These are phyloP conservation scores for Seiridium cupressi DNA, from an alignment of 2,329 filamentous ascomycete species.

Conservation along the genomic window DNA sequence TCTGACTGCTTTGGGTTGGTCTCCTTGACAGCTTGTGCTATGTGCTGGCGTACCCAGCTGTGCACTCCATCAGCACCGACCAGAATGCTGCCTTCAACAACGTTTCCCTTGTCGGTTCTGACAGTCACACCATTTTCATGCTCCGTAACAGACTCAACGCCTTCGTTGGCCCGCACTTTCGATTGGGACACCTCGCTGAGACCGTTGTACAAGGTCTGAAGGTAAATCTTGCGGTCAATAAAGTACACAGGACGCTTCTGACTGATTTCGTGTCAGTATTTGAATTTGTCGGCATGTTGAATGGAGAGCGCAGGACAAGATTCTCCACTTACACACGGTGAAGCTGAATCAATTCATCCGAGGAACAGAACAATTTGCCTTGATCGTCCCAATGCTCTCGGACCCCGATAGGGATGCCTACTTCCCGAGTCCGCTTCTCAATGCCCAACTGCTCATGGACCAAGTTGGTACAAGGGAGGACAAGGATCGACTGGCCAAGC, in stretches of 20 bases:
- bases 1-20: neutral
- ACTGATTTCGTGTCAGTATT: neutral
- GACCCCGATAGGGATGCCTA: neutral
- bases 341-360: constrained; percentile 8
- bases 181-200: constrained; percentile 10
- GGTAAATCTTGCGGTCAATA: constrained; percentile 10
- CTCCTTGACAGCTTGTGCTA: neutral
- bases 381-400: constrained; percentile 12
- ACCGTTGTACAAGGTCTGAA: constrained; percentile 12
- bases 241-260: constrained; percentile 7
- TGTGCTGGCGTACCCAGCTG: neutral
- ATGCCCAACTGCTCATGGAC: constrained; percentile 14
- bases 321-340: constrained; percentile 1
- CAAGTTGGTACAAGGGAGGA: constrained; percentile 1
- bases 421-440: neutral
- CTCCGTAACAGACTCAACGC: constrained; percentile 11
- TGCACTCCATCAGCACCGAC: constrained; percentile 11
- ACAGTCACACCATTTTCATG: constrained; percentile 13
- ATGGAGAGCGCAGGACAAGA: too few species aligned
- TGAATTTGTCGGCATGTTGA: too few species aligned
- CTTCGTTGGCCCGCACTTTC: constrained; percentile 7
- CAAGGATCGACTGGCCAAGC: constrained; percentile 14
- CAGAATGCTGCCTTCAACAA: constrained; percentile 13
- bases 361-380: constrained; percentile 13
- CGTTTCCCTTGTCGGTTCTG: constrained; percentile 12